phyloP scores from a whole-genome alignment of 2,329 filamentous ascomycete genomes.

The Fusarium stilboides region DNA sequence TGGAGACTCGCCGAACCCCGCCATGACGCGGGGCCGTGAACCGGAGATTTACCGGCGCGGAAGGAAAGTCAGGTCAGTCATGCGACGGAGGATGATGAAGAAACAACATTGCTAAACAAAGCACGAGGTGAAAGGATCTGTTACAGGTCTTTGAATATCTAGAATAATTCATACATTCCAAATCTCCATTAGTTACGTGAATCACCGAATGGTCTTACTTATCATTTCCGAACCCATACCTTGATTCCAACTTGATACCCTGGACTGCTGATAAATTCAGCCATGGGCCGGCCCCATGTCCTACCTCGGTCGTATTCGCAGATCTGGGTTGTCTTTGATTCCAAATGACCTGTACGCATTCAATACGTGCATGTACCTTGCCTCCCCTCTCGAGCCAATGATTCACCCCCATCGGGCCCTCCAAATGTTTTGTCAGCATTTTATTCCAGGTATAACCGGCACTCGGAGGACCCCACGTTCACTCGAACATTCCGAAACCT shows the following conservation, averaged over 20 bases:
- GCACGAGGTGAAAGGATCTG: not conserved
- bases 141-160: not conserved
- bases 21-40: slow-evolving; percentile 39
- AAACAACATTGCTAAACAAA: no score
- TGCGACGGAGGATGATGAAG: no score
- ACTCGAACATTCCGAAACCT: slow-evolving; percentile 14
- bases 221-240: not conserved
- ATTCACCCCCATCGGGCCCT: slow-evolving; percentile 5
- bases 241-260: slow-evolving; percentile 19
- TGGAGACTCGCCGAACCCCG: slow-evolving; percentile 40
- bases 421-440: slow-evolving; percentile 42
- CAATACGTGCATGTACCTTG: slow-evolving; percentile 5
- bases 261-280: slow-evolving; percentile 37
- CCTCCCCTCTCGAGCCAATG: not conserved
- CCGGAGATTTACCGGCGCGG: slow-evolving; percentile 42
- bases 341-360: slow-evolving; percentile 28
- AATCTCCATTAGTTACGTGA: no score
- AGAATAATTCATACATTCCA: not conserved
- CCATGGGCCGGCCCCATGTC: slow-evolving; percentile 21
- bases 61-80: not conserved
- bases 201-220: not conserved
- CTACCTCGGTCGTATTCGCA: slow-evolving; percentile 27
- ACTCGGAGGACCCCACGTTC: slow-evolving; percentile 37
- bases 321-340: slow-evolving; percentile 31
- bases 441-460: slow-evolving; percentile 11